phyloP scores from a whole-genome alignment of 352 stramenopile species.

The Globisporangium radiosum region DNA sequence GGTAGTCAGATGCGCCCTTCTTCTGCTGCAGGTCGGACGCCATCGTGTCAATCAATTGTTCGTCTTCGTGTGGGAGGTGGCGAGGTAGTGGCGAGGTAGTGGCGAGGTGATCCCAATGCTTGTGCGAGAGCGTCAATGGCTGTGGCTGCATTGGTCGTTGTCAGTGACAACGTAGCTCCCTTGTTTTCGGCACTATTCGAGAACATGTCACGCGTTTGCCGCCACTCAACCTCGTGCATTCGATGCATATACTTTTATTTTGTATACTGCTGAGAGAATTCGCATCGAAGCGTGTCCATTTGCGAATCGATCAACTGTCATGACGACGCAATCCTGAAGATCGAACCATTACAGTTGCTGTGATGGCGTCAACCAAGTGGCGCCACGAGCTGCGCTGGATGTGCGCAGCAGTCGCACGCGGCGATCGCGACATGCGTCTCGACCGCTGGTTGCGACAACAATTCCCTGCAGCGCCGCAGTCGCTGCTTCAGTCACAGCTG shows the following conservation, averaged over 20 bases:
- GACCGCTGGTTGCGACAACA: constrained; percentile 58
- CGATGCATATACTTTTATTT: too few species aligned
- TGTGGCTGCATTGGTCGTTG: too few species aligned
- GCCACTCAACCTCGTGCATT: too few species aligned
- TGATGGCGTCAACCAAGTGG: constrained; percentile 16
- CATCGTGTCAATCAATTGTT: constrained; percentile 16
- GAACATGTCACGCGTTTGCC: too few species aligned
- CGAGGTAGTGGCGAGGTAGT: too few species aligned
- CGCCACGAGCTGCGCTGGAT: constrained; percentile 41
- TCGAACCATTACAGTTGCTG: background rate
- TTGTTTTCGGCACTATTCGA: too few species aligned
- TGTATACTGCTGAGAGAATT: too few species aligned
- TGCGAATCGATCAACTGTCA: too few species aligned
- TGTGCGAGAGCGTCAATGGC: too few species aligned
- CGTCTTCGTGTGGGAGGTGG: background rate
- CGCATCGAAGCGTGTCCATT: too few species aligned
- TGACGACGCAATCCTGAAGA: background rate
- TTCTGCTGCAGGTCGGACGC: constrained; percentile 44
- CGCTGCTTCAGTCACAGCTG: constrained; percentile 55
- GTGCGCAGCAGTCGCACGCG: constrained; percentile 29
- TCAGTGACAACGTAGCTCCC: too few species aligned
- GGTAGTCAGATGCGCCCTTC: constrained; percentile 57
- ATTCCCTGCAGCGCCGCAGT: constrained; percentile 45
- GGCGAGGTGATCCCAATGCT: too few species aligned
- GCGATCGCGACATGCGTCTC: constrained; percentile 53